Conservation (phyloP, 345 rosid genomes). For the Eucalyptus virginea region DNA sequence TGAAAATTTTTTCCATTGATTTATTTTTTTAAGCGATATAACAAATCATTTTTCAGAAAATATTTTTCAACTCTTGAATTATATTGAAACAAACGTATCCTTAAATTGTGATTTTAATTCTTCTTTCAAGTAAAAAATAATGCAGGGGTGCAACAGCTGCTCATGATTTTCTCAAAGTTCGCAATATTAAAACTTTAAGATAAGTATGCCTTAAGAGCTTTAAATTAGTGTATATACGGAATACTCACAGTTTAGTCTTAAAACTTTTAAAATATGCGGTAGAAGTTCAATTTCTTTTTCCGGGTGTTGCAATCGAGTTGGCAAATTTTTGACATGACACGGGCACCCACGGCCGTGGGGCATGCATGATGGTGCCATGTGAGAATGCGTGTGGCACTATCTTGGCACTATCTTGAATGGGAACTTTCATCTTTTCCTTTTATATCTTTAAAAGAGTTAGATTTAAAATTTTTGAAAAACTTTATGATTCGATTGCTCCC, state of each 20-base stretch:
- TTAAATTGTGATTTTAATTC: neutral
- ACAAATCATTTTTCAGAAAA: neutral
- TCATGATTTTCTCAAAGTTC: neutral
- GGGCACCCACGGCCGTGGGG: no score
- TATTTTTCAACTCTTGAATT: neutral
- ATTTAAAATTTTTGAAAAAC: no score
- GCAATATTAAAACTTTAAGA: neutral
- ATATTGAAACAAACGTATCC: neutral
- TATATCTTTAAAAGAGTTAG: neutral
- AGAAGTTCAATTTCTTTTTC: neutral
- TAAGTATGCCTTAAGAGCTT: neutral
- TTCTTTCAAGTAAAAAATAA: neutral
- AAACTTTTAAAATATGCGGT: neutral
- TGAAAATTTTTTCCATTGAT: neutral
- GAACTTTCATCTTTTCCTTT: neutral
- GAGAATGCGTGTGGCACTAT: neutral
- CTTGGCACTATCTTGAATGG: neutral
- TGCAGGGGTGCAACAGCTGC: neutral
- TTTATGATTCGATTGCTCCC: neutral
- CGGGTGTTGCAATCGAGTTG: neutral
- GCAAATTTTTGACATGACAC: neutral
- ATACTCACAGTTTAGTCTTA: no score
- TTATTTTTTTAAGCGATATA: neutral
- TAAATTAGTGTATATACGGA: no score
- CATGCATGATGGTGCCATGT: neutral